Base-by-base conservation (phyloP, 2,329 filamentous ascomycete genomes). In the Ceratocystis destructans region DNA sequence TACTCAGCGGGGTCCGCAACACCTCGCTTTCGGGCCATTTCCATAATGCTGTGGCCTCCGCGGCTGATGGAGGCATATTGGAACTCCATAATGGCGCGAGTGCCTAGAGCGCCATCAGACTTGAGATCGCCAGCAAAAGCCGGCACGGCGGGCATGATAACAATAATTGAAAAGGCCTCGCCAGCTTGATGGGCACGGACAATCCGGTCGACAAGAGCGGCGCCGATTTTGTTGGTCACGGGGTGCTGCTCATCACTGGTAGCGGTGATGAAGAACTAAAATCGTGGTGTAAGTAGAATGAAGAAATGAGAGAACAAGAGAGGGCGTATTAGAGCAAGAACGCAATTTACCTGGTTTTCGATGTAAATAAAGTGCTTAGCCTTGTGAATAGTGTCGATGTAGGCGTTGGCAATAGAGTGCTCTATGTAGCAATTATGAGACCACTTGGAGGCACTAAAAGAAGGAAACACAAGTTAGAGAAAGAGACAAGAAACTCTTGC, bases 371-470 rank as follows among this genome's bases (percentile, higher is more conserved):
- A 91, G 73, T 90, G 85, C 72, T 85, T 77, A 20, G 86, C 86
- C 62, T 85, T 84, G 46, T 77, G 78, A 70, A 91, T 91, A 33
- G 85, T 81, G 55, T 87, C 80, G 44, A 88, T 84, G 72, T 96
- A 96, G 1, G 91, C 91, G 73, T 93, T 92, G 69, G 87, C 84
- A 69, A 96, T 93, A 0, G 90, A 96, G 74, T 94, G 90, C 72
- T 84, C 82, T 0, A 78, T 79, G 5, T 74, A 74, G 63, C 80
- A 77, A 1, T 81, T 81, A 15, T 77, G 73, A 1, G 81, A 83
- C 82, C 82, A 84, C 46, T 77, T 74, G 45, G 76, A 77, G 65
- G 76, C 77, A 70, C 80, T 82, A 50, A 22, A 8, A 4, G 17
- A 4, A 50, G n/a, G 8, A 10, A 5, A 22, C 17, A 8, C 0